These are phyloP conservation scores for Dysphania ambrosioides DNA, from an alignment of 148 eudicot genomes.

Conservation along the genomic window DNA sequence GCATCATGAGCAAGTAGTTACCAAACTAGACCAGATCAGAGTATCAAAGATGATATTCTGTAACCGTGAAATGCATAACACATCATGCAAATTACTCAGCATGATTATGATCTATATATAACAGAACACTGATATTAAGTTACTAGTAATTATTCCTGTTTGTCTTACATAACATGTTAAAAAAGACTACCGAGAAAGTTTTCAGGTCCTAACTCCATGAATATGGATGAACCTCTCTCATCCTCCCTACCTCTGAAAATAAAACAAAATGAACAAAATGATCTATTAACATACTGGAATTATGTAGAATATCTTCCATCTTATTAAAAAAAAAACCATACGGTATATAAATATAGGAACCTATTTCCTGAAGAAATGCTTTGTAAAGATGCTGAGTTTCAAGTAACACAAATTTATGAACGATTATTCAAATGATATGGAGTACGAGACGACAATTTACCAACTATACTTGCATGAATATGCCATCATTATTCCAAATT, in stretches of 20 bases:
- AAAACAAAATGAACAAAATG: not conserved
- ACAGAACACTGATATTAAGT: not conserved
- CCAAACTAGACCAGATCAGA: not conserved
- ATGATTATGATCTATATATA: not conserved
- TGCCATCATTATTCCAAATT: constrained; percentile 1
- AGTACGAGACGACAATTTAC: not conserved
- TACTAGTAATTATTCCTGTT: constrained; percentile 2
- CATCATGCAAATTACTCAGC: not conserved
- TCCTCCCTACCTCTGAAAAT: not conserved
- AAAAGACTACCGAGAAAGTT: not conserved
- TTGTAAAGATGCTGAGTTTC: not conserved
- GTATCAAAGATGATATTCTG: not conserved
- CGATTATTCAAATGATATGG: not conserved
- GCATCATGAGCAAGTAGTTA: not conserved
- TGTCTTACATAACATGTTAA: no score
- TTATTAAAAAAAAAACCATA: not conserved
- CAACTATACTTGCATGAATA: not conserved
- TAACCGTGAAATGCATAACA: not conserved
- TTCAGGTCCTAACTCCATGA: not conserved
- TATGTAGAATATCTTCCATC: not conserved
- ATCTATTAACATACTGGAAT: not conserved
- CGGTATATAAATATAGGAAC: not conserved
- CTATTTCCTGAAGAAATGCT: not conserved
- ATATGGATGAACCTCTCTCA: constrained; percentile 2
- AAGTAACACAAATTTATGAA: constrained; percentile 2